Evolutionary conservation across 306 rosid genomes (phyloP), one percentile per base, ranked within the genome.

Genomic region (Trichosanthes cucumerina): DNA sequence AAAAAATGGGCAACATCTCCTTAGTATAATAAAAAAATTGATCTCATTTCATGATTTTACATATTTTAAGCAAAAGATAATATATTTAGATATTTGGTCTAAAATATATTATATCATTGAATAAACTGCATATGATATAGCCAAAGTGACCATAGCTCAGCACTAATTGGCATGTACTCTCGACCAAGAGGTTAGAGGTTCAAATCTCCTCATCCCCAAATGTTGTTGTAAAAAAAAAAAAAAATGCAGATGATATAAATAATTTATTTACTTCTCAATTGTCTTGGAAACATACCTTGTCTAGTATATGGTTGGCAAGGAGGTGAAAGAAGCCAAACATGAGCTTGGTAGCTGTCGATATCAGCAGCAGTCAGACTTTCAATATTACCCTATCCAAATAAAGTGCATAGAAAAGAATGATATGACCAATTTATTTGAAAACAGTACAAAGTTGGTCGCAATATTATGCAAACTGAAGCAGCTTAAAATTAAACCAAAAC

Each of bases 251-350:
- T 8, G 3, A 71, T 72, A 31, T 31, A 24, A 9, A 49, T 31
- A 26, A 73, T 46, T 16, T 47, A 46, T 49, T 47, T 28, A 73
- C 58, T 12, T 44, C 15, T 73, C 43, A 71, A 52, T 56, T 7
- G 1, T 49, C 24, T 3, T 2, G 1, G 6, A 65, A 79, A n/a
- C 64, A 39, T 52, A 89, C 99, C 97, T 87, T 95, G 99, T 85
- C 99, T 85, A 9, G 99, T 92, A 85, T 95, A 92, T 28, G 99
- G 99, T 85, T 95, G 99, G 86, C 99, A 95, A 47, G 99, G 99
- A 83, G 97, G 97, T 75, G 99, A 95, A 82, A 92, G 96, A 83
- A 95, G 97, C 97, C 99, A 92, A 19, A 87, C 97, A 19, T 88
- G 87, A 0, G 96, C 97, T 16, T 80, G 78, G 76, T 87, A 91